A percentile compares a stretch with the other conserved stretches of the same genome.
Conservation (phyloP, 139 green algal genomes). For the Penium margaritaceum region DNA sequence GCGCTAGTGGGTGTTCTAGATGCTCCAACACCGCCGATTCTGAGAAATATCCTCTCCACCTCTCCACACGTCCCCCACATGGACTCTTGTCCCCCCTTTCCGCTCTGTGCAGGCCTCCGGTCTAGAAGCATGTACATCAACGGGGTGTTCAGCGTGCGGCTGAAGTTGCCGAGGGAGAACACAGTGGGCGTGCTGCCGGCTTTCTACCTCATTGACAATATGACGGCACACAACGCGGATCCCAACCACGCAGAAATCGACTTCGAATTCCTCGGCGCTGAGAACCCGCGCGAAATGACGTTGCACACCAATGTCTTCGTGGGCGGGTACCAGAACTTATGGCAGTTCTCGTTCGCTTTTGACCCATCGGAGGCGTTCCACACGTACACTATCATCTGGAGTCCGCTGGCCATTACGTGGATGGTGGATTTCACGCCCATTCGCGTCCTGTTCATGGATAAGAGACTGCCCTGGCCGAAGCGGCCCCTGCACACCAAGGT, state of each 20-base stretch:
- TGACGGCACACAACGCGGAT: too few species aligned
- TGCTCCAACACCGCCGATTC: too few species aligned
- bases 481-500: neutral
- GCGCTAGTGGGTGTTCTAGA: too few species aligned
- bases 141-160: slow-evolving; percentile 3
- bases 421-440: slow-evolving; percentile 1
- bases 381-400: neutral
- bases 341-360: neutral
- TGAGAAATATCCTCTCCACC: too few species aligned
- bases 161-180: neutral
- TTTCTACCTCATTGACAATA: too few species aligned
- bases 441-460: neutral
- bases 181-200: neutral
- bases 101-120: too few species aligned
- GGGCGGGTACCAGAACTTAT: neutral
- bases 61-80: too few species aligned
- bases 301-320: neutral
- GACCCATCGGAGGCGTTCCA: slow-evolving; percentile 1
- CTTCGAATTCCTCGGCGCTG: slow-evolving; percentile 3
- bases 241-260: slow-evolving; percentile 9
- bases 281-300: slow-evolving; percentile 5
- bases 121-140: neutral
- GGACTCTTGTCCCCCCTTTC: too few species aligned
- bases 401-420: neutral
- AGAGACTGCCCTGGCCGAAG: neutral